phyloP scores from a whole-genome alignment of 2,329 filamentous ascomycete species.

The Colletotrichum lentis region DNA sequence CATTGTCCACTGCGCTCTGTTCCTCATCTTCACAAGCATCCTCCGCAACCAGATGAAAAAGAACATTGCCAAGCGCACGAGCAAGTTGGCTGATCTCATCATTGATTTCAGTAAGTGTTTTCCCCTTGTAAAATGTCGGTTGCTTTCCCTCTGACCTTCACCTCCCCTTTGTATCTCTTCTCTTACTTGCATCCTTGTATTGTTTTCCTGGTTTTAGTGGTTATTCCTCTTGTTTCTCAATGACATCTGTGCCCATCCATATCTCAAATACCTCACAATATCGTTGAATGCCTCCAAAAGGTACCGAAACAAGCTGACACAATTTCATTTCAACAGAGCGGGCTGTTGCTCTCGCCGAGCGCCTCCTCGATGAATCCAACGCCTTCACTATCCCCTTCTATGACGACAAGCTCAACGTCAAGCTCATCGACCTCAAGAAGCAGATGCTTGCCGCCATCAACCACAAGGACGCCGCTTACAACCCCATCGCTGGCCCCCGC shows the following conservation, averaged over 20 bases:
- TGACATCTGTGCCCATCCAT: too few relatives aligned
- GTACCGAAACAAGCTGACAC: neutral
- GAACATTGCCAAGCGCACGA: neutral
- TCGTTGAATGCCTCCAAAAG: neutral
- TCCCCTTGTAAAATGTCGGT: neutral
- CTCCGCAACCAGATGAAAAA: neutral
- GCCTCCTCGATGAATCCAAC: neutral
- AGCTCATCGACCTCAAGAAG: neutral
- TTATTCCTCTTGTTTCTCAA: too few relatives aligned
- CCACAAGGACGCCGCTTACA: too few relatives aligned
- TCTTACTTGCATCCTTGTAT: neutral
- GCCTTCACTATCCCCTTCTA: neutral
- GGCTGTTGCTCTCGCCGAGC: neutral
- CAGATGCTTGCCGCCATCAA: neutral
- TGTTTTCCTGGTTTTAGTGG: neutral
- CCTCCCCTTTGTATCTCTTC: too few relatives aligned
- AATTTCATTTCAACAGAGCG: neutral
- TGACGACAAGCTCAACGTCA: neutral
- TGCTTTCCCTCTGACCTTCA: neutral
- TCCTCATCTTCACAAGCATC: neutral
- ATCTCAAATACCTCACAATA: neutral
- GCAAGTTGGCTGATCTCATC: neutral
- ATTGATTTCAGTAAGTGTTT: neutral
- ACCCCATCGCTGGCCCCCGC: too few relatives aligned
- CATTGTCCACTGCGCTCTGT: neutral